Evolutionary conservation across 2,329 filamentous ascomycete genomes (phyloP), one percentile per base, ranked within the genome.

Genomic region (Colletotrichum caudatum): DNA sequence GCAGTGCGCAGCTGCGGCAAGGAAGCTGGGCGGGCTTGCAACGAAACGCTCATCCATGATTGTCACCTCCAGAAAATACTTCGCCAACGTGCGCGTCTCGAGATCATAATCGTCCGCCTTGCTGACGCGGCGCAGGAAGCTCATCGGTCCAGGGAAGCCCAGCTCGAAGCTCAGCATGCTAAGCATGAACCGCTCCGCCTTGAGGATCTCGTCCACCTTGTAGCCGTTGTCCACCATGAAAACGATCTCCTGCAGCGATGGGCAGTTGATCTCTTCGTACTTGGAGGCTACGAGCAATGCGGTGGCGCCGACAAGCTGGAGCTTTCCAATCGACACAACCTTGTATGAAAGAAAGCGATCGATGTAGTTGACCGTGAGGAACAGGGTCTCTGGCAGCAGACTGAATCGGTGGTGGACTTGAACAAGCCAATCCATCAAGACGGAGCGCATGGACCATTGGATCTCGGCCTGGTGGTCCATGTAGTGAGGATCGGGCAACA

Each of bases 31-130:
- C 41, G 94, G 93, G 76, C 92, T 94, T 35, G 93, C 94, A 46
- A 99, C 94, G 78, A 99, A 98, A 26, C 95, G 93, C 85, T 98
- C 95, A 79, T 99, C 96, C 94, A 98, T 98, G 80, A 98, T 91
- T 48, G 94, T 97, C 66, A 98, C 89, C 81, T 99, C 96, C 35
- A 99, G 87, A 82, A 99, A 98, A 83, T 99, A 99, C 84, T 99
- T 99, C 76, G 96, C 94, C 66, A 99, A 85, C 6, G 96, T 98
- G 48, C 96, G 90, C 14, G 95, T 98, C 83, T 99, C 95, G 58
- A 97, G 86, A 78, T 99, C 95, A 79, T 98, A 99, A 79, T 98
- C 94, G 79, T 99, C 96, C 18, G 96, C 96, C 85, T 98, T 98
- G 90, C 95, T 98, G 82, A 98, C 96, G 68, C 95, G 91, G 72